Evolutionary conservation across 2,329 filamentous ascomycete species (phyloP), one percentile per base, ranked within the genome.

Genomic region (Colletotrichum agaves): DNA sequence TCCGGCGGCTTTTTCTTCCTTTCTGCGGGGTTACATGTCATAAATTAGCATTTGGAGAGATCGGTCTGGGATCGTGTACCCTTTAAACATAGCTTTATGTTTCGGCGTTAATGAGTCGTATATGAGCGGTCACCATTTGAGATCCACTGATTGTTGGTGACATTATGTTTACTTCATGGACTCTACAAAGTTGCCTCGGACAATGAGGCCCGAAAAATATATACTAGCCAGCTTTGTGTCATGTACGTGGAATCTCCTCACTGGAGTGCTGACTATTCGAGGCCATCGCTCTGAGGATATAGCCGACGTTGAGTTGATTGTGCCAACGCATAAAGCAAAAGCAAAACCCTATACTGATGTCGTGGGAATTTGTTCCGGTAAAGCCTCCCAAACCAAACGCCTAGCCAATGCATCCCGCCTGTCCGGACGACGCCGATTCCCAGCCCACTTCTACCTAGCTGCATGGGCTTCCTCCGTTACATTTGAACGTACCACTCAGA

Each of bases 381-480:
- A 53, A 53, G 23, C 61, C 41, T 39, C 47, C 55, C 33, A 21
- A 19, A 61, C 43, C 41, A 56, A 71, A 71, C 70, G 70, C 70
- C 70, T 52, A 55, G 41, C 43, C 33, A 55, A 69, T 69, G 67
- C 63, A 55, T 63, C 49, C 58, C 63, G 47, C 59, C 33, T 21
- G 44, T 43, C 67, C 58, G 31, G 59, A 41, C 47, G 55, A 67
- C 60, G 60, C 67, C 67, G n/a, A 43, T 50, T 43, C 65, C 8
- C 17, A 33, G 31, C 31, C 41, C 13, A 12, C 44, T 15, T n/a
- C 31, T 63, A 23, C 41, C 46, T 89, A 90, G 73, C 88, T 87
- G 74, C 15, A 23, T 31, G n/a, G 2, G 8, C 5, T 19, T 53
- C n/a, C 35, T n/a, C 33, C 23, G 33, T 37, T 17, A 23, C 17